phyloP scores from a whole-genome alignment of 768 basidiomycete species.

The Hericium alpestre region DNA sequence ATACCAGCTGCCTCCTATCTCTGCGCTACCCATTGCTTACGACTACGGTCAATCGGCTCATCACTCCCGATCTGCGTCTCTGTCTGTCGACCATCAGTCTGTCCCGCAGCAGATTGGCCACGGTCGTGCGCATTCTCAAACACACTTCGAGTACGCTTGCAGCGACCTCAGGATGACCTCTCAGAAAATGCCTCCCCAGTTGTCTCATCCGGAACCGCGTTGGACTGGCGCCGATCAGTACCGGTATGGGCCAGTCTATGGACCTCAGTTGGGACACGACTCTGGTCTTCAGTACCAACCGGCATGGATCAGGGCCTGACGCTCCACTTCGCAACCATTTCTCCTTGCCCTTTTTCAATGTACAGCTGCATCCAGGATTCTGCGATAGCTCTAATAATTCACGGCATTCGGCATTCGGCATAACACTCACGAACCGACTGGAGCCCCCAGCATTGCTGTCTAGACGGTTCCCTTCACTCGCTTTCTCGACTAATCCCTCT shows the following conservation, averaged over 20 bases:
- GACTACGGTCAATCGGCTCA: neutral
- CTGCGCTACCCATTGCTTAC: neutral
- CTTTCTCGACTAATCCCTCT: constrained; percentile 25
- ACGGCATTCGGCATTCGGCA: constrained; percentile 11
- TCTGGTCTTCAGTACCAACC: constrained; percentile 36
- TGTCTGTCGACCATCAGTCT: constrained; percentile 1
- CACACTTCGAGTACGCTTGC: constrained; percentile 11
- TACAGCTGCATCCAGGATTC: neutral
- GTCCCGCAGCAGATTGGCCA: constrained; percentile 3
- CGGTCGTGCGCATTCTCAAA: constrained; percentile 9
- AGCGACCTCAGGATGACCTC: constrained; percentile 3
- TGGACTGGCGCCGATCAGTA: constrained; percentile 18
- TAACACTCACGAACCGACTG: constrained; percentile 14
- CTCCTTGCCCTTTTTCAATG: constrained; percentile 7
- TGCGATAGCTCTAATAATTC: neutral
- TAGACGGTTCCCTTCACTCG: constrained; percentile 29
- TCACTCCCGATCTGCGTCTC: constrained; percentile 7
- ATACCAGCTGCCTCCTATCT: neutral
- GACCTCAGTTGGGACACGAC: constrained; percentile 34
- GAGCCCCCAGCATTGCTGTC: constrained; percentile 19
- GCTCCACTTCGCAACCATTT: constrained; percentile 3
- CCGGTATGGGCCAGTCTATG: constrained; percentile 29
- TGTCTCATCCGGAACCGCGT: constrained; percentile 9
- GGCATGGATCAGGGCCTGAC: constrained; percentile 40
- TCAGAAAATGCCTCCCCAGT: constrained; percentile 2